These are phyloP conservation scores for Lipomyces yarrowii DNA, from an alignment of 1,139 yeast species.

Conservation along the genomic window DNA sequence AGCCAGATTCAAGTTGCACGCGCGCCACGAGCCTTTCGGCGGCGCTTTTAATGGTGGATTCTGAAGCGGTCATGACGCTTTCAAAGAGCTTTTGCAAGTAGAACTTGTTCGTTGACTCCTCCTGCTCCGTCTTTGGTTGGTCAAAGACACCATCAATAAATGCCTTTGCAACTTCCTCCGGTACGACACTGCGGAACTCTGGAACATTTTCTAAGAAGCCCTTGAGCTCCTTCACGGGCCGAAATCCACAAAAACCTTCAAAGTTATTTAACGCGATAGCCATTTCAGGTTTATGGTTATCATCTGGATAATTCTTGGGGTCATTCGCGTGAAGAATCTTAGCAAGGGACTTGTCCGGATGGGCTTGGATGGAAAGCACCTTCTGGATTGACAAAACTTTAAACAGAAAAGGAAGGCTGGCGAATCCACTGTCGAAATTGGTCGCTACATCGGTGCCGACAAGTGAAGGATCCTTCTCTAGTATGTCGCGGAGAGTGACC, in stretches of 20 bases:
- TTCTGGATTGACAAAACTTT: slow-evolving; percentile 81
- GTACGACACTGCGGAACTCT: slow-evolving; percentile 72
- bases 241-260: slow-evolving; percentile 97
- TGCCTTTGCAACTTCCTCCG: slow-evolving; percentile 51
- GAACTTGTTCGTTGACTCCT: slow-evolving; percentile 50
- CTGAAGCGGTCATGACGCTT: slow-evolving; percentile 77
- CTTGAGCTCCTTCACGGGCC: slow-evolving; percentile 80
- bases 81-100: slow-evolving; percentile 76
- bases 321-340: slow-evolving; percentile 73
- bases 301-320: slow-evolving; percentile 92
- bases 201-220: slow-evolving; percentile 69
- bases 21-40: slow-evolving; percentile 66
- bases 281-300: slow-evolving; percentile 99
- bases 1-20: slow-evolving; percentile 48
- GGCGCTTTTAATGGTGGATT: slow-evolving; percentile 53
- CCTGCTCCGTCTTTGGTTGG: slow-evolving; percentile 49
- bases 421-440: slow-evolving; percentile 61
- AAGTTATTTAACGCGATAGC: slow-evolving; percentile 94
- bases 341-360: slow-evolving; percentile 89
- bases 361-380: slow-evolving; percentile 88
- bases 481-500: slow-evolving; percentile 63
- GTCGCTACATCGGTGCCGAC: slow-evolving; percentile 62
- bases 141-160: slow-evolving; percentile 46
- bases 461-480: slow-evolving; percentile 59
- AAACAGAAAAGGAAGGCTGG: slow-evolving; percentile 87